Percentiles rank a stretch among this genome's conserved stretches.
Conservation (phyloP, 2,329 filamentous ascomycete species). For the Apiospora kogelbergensis region DNA sequence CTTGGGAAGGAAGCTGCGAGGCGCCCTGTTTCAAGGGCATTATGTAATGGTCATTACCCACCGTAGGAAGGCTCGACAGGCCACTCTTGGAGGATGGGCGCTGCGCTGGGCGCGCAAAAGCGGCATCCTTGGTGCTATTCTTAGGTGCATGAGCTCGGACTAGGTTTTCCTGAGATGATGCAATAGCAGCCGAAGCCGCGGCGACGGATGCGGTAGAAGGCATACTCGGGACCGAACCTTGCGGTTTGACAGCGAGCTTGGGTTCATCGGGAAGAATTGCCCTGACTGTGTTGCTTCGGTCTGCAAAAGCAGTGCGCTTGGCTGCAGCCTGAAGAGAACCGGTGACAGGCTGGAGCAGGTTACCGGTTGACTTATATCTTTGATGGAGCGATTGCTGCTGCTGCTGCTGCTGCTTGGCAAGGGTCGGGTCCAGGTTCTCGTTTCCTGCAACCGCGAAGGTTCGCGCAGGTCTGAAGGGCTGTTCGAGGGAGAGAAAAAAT, state of each 20-base stretch:
- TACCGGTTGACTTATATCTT: slow-evolving; percentile 76
- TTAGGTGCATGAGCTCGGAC: slow-evolving; percentile 18
- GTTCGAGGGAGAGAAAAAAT: slow-evolving; percentile 13
- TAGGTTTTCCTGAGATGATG: slow-evolving; percentile 46
- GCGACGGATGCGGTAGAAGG: slow-evolving; percentile 20
- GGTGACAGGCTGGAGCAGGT: slow-evolving; percentile 51
- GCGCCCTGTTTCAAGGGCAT: background rate
- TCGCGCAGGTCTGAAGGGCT: slow-evolving; percentile 71
- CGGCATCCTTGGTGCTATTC: slow-evolving; percentile 34
- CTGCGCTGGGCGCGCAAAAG: slow-evolving; percentile 39
- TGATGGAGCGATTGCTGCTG: slow-evolving; percentile 67
- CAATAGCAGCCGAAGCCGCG: slow-evolving; percentile 15
- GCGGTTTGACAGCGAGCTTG: slow-evolving; percentile 31
- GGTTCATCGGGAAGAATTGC: slow-evolving; percentile 21
- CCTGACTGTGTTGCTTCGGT: slow-evolving; percentile 69
- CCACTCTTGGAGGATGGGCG: slow-evolving; percentile 26
- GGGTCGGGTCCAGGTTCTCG: slow-evolving; percentile 63
- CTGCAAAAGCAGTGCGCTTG: slow-evolving; percentile 79
- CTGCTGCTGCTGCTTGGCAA: slow-evolving; percentile 40
- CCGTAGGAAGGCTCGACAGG: slow-evolving; percentile 19
- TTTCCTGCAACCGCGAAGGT: slow-evolving; percentile 60
- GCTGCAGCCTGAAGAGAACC: slow-evolving; percentile 61
- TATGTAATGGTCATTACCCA: slow-evolving; percentile 19
- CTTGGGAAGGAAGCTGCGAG: slow-evolving; percentile 10
- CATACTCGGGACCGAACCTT: slow-evolving; percentile 23